phyloP scores from a whole-genome alignment of 202 grass and related monocot genomes.

The Zizania palustris region DNA sequence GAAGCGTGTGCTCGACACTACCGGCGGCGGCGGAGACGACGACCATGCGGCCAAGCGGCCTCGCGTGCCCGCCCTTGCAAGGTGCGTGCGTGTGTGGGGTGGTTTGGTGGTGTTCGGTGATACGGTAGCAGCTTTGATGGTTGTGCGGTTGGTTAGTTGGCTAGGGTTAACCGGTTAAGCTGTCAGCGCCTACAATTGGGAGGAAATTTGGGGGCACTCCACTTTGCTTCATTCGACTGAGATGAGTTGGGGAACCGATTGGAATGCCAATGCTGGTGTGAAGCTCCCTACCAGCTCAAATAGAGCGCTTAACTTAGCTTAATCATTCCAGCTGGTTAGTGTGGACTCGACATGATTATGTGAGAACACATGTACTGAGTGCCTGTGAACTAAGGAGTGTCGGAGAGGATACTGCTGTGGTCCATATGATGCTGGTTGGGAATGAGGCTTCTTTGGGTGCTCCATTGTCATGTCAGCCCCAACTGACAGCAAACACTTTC shows the following conservation, averaged over 20 bases:
- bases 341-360: background rate
- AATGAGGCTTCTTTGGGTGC: background rate
- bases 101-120: background rate
- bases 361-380: background rate
- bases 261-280: constrained; percentile 1
- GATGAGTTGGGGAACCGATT: background rate
- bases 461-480: constrained; percentile 21
- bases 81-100: constrained; percentile 40
- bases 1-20: constrained; percentile 67
- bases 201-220: background rate
- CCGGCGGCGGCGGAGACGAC: constrained; percentile 47
- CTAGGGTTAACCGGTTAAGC: constrained; percentile 22
- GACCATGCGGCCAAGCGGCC: constrained; percentile 63
- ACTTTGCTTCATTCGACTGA: constrained; percentile 4
- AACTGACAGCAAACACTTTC: constrained; percentile 19
- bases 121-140: background rate
- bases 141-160: background rate
- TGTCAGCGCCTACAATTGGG: constrained; percentile 12
- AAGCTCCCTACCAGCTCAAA: background rate
- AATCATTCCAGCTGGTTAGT: constrained; percentile 21
- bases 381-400: background rate
- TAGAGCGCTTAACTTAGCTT: background rate
- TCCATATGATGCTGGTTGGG: background rate
- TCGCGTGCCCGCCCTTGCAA: constrained; percentile 79
- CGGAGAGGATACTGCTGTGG: constrained; percentile 24